Conservation (phyloP, 2,329 filamentous ascomycete species). For the Trichoderma koningii region DNA sequence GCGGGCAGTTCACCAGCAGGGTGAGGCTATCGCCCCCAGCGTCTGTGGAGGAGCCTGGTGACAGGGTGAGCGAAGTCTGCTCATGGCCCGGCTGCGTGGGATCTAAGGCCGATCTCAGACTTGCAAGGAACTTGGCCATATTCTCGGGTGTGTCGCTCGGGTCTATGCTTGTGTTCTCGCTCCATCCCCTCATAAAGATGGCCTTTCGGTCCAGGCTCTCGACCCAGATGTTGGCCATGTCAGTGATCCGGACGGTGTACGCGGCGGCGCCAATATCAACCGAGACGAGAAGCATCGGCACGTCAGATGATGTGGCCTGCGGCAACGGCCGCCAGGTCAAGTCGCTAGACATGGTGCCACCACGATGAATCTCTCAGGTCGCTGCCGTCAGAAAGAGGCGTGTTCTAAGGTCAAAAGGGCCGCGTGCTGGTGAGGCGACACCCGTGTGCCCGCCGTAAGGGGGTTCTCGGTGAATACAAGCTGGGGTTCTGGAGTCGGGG, state of each 20-base stretch:
- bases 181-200: constrained; percentile 63
- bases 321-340: constrained; percentile 54
- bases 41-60: constrained; percentile 38
- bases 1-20: constrained; percentile 58
- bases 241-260: constrained; percentile 69
- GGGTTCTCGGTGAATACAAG: constrained; percentile 28
- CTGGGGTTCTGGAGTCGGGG: constrained; percentile 11
- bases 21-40: constrained; percentile 47
- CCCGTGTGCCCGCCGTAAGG: constrained; percentile 13
- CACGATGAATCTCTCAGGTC: not conserved
- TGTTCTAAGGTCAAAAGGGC: not conserved
- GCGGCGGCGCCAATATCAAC: constrained; percentile 54
- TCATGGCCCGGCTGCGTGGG: constrained; percentile 47
- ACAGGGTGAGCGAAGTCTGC: constrained; percentile 50
- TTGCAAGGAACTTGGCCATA: constrained; percentile 65
- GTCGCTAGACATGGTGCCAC: constrained; percentile 37
- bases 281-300: constrained; percentile 67
- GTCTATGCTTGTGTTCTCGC: constrained; percentile 70
- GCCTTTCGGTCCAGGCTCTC: constrained; percentile 63
- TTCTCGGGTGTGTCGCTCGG: constrained; percentile 69
- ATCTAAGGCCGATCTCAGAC: constrained; percentile 58
- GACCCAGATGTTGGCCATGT: constrained; percentile 72
- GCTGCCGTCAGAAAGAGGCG: not conserved
- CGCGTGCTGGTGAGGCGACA: constrained; percentile 21
- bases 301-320: constrained; percentile 41